These are phyloP conservation scores for Kalmanozyma brasiliensis DNA, from an alignment of 1,284 basidiomycete genomes.

Conservation along the genomic window DNA sequence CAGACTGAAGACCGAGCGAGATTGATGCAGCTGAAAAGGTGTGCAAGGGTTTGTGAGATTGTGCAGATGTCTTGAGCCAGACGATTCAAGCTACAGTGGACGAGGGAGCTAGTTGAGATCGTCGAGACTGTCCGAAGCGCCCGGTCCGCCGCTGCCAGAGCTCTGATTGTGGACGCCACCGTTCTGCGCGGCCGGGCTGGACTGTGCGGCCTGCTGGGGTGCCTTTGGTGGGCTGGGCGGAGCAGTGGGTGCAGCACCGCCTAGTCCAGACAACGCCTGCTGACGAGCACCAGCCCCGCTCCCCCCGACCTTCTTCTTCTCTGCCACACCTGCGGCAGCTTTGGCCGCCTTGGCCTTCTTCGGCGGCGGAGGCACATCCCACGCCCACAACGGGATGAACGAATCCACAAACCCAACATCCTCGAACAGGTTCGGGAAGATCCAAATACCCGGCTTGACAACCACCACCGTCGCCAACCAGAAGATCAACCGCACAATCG, in stretches of 20 bases:
- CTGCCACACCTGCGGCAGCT: constrained; percentile 2
- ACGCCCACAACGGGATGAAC: constrained; percentile 96
- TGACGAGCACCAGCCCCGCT: constrained; percentile 24
- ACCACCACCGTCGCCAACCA: constrained; percentile 91
- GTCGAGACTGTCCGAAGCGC: constrained; percentile 42
- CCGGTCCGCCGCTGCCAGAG: constrained; percentile 33
- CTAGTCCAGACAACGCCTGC: constrained; percentile 27
- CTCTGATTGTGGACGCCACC: constrained; percentile 4
- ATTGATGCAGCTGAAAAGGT: too few species aligned
- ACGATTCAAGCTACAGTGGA: too few species aligned
- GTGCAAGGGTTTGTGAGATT: too few species aligned
- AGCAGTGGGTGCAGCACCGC: constrained; percentile 16
- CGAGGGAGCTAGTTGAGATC: constrained; percentile 33
- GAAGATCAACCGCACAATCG: constrained; percentile 90
- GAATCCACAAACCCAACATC: constrained; percentile 99
- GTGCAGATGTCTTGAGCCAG: too few species aligned
- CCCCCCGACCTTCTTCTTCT: constrained; percentile 14
- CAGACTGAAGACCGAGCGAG: too few species aligned
- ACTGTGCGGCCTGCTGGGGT: constrained; percentile 31
- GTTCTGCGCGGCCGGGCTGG: constrained; percentile 17
- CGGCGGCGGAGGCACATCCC: constrained; percentile 80
- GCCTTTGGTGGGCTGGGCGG: constrained; percentile 22
- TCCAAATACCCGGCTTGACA: constrained; percentile 93
- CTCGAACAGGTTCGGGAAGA: constrained; percentile 97
- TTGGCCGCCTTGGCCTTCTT: constrained; percentile 75